Base-by-base conservation (phyloP, 495 filamentous ascomycete species). In the Penicillium egyptiacum region DNA sequence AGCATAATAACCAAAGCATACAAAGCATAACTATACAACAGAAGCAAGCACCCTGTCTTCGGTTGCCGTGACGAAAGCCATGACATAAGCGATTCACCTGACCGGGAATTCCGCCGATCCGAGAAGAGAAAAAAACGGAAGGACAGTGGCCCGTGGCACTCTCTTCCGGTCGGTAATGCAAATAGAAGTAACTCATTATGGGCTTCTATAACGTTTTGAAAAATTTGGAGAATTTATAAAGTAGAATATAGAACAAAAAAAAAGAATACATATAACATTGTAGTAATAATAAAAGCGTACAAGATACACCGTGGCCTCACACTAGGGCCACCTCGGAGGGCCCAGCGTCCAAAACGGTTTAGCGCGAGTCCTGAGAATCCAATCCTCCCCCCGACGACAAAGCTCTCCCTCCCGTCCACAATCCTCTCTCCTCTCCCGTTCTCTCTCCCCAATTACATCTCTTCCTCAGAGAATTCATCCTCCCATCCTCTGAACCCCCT, bases 361-460 rank as follows among this genome's bases (percentile, higher is more conserved):
- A 79, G 75, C 70, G 73, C 58, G 62, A 73, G 65, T 72, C 65
- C 72, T 73, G 69, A 73, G 73, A 76, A 75, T 72, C 73, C 70
- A 65, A 63, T 69, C 73, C 71, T 69, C 70, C 67, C 77, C 73
- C 69, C 73, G 73, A 76, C 74, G 76, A 78, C 74, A 80, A 81
- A 82, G 78, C 78, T 78, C 79, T 79, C 78, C 74, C 70, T 78
- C 73, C 66, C 77, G 71, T 75, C 77, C 71, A 74, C 73, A 78
- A 75, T 70, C 76, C 68, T 73, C 67, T 71, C 70, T 74, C 72
- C 72, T 73, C 73, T 71, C 71, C 69, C 64, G 58, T 69, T 73
- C 71, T 70, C 69, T 73, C 71, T 72, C 69, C 70, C 74, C 73
- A 77, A 77, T 76, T 75, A 73, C 70, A 71, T 76, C 71, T 75